Evolutionary conservation across 23 red algal genomes (phyloP).

Genomic region (Gracilaria gracilis): DNA sequence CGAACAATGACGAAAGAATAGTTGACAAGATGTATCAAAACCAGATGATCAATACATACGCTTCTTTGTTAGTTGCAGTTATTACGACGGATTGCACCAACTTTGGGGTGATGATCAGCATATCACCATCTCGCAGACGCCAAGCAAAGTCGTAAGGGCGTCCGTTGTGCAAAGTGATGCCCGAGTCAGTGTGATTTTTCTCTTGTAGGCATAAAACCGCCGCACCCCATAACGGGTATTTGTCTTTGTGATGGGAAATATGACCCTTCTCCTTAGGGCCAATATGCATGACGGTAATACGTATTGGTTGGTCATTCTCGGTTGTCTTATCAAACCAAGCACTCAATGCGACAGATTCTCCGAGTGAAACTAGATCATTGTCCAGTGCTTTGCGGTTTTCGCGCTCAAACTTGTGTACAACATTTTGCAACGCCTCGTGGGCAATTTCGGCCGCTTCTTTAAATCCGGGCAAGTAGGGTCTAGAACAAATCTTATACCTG

Average conservation of each 20-base stretch:
- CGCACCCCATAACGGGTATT: conserved; percentile 16
- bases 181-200: not conserved
- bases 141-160: not conserved
- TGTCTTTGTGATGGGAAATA: conserved; percentile 7
- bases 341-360: conserved; percentile 4
- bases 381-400: not conserved
- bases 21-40: no score
- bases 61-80: conserved; percentile 4
- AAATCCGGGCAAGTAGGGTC: conserved; percentile 1
- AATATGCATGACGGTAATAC: conserved; percentile 13
- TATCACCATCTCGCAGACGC: conserved; percentile 7
- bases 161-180: not conserved
- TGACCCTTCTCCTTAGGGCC: not conserved
- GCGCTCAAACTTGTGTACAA: not conserved
- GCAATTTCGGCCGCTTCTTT: conserved; percentile 18
- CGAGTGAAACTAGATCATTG: not conserved
- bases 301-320: conserved; percentile 30
- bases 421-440: conserved; percentile 2
- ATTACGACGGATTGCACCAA: not conserved
- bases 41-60: conserved; percentile 7
- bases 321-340: conserved; percentile 33
- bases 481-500: conserved; percentile 25
- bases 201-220: conserved; percentile 8
- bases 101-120: conserved; percentile 1
- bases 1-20: not conserved